Conservation (phyloP, 73 alveolate genomes). For the Paramecium biaurelia region DNA sequence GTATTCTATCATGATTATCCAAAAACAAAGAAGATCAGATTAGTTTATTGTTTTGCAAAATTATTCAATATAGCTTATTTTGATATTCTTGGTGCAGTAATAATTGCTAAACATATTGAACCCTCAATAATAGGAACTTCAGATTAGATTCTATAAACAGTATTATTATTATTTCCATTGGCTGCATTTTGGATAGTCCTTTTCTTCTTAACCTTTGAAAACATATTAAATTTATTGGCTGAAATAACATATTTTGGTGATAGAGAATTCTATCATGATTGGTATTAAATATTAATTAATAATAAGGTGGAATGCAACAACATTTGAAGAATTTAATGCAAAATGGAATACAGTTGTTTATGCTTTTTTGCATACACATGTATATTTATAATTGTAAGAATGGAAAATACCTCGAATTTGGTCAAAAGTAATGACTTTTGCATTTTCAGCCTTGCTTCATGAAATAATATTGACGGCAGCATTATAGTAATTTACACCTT, state of each 20-base stretch:
- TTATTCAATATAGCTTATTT: background rate
- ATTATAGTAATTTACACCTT: background rate
- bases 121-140: background rate
- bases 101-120: background rate
- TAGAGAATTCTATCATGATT: slow-evolving; percentile 75
- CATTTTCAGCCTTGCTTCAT: slow-evolving; percentile 1
- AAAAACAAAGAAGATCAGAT: background rate
- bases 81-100: background rate
- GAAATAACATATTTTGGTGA: slow-evolving; percentile 77
- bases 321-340: background rate
- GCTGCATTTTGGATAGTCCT: slow-evolving; percentile 46
- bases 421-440: background rate
- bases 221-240: slow-evolving; percentile 66
- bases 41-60: background rate
- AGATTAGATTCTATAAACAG: background rate
- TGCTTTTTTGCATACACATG: background rate
- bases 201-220: slow-evolving; percentile 67
- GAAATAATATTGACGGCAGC: background rate
- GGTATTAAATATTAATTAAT: slow-evolving; percentile 24
- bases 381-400: background rate
- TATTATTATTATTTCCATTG: background rate
- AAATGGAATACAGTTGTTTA: slow-evolving; percentile 17
- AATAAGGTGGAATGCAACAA: slow-evolving; percentile 35
- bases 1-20: slow-evolving; percentile 7
- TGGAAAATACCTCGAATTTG: background rate